A percentile compares a stretch with the other conserved stretches of the same genome.
Conservation (phyloP, 1,284 basidiomycete species). For the Malassezia slooffiae region DNA sequence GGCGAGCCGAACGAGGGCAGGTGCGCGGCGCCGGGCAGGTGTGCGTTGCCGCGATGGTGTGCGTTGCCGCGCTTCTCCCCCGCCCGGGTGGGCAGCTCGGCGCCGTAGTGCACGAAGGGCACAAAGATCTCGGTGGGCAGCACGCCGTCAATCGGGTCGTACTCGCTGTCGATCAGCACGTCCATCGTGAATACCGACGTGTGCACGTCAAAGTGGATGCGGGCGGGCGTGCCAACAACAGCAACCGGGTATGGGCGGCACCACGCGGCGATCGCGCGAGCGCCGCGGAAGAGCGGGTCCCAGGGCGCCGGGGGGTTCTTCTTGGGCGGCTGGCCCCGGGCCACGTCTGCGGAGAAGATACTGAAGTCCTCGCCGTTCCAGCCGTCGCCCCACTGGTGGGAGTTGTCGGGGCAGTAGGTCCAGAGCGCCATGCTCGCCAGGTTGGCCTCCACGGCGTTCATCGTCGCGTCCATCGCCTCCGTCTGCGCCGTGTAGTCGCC, state of each 20-base stretch:
- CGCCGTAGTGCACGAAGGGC: constrained; percentile 77
- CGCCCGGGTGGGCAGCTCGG: constrained; percentile 30
- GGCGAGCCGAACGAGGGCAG: constrained; percentile 8
- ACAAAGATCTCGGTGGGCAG: constrained; percentile 72
- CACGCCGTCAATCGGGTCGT: constrained; percentile 25
- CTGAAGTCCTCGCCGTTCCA: constrained; percentile 96
- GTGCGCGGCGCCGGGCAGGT: constrained; percentile 9
- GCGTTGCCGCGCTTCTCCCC: no score
- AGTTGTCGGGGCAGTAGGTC: constrained; percentile 69
- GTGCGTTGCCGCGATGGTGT: no score
- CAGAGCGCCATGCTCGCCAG: constrained; percentile 74
- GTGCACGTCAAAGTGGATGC: constrained; percentile 34
- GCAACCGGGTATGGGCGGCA: constrained; percentile 31
- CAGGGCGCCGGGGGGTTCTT: neutral
- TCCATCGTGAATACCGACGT: constrained; percentile 24
- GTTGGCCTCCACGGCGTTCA: constrained; percentile 75
- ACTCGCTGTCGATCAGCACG: constrained; percentile 20
- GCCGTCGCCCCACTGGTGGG: constrained; percentile 80
- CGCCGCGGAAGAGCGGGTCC: constrained; percentile 17
- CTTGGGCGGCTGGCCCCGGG: neutral
- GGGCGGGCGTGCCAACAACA: constrained; percentile 25
- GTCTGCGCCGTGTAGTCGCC: constrained; percentile 67
- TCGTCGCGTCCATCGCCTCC: constrained; percentile 76
- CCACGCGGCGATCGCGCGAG: constrained; percentile 29
- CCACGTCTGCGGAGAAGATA: constrained; percentile 63